These are phyloP conservation scores for Penicillium sp. DNA, from an alignment of 2,329 filamentous ascomycete species.

Conservation along the genomic window DNA sequence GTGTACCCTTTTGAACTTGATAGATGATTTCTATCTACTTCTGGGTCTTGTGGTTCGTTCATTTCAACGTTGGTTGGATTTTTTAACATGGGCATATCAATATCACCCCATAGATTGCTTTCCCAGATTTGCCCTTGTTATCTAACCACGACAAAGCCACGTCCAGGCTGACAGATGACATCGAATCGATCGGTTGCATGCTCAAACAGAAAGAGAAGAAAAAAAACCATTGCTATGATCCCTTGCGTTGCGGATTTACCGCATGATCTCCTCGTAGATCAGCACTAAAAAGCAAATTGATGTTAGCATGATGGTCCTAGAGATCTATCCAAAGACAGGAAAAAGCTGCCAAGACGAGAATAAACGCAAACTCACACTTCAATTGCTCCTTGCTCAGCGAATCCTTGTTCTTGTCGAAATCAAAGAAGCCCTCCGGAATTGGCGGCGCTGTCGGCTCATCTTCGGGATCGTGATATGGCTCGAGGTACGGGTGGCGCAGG, in stretches of 20 bases:
- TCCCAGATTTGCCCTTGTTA: background rate
- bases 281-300: slow-evolving; percentile 54
- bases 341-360: background rate
- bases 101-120: background rate
- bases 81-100: background rate
- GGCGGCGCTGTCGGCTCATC: slow-evolving; percentile 96
- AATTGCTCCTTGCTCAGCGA: slow-evolving; percentile 96
- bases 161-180: background rate
- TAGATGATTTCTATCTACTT: background rate
- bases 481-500: slow-evolving; percentile 94
- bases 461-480: slow-evolving; percentile 98
- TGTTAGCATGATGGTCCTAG: slow-evolving; percentile 14
- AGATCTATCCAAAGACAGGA: background rate
- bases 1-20: background rate
- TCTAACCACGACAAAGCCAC: background rate
- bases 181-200: slow-evolving; percentile 2
- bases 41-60: background rate
- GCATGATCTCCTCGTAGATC: slow-evolving; percentile 97
- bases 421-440: slow-evolving; percentile 98
- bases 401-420: slow-evolving; percentile 99
- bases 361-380: slow-evolving; percentile 63
- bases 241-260: slow-evolving; percentile 44
- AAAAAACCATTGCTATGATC: background rate
- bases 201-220: slow-evolving; percentile 1
- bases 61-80: background rate